These are phyloP conservation scores for Castanopsis chinensis DNA, from an alignment of 306 rosid species.

Conservation along the genomic window DNA sequence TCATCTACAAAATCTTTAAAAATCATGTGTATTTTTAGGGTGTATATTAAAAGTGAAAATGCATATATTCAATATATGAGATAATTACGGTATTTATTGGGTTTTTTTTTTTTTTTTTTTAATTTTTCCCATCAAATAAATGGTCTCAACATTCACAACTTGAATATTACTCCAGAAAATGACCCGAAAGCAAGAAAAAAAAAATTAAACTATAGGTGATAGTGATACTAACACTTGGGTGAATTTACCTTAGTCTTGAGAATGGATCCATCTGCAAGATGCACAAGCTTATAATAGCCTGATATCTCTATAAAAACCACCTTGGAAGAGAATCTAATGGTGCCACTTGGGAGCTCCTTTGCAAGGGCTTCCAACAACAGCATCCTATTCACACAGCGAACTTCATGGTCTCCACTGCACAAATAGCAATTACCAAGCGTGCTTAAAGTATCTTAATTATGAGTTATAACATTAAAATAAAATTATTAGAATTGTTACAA, in stretches of 20 bases:
- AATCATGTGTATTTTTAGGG: too few relatives aligned
- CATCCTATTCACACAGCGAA: slow-evolving; percentile 52
- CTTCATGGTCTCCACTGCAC: slow-evolving; percentile 38
- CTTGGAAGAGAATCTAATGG: slow-evolving; percentile 69
- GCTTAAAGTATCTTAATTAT: neutral
- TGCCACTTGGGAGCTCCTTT: slow-evolving; percentile 64
- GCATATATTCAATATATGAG: too few relatives aligned
- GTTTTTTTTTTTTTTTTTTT: too few relatives aligned
- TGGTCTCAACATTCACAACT: too few relatives aligned
- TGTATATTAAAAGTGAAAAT: accelerated
- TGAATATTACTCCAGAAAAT: too few relatives aligned
- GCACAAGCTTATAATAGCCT: slow-evolving; percentile 50
- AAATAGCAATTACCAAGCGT: neutral
- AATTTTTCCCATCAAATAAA: too few relatives aligned
- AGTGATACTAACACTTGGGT: neutral
- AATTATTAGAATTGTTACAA: neutral
- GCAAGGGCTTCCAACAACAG: slow-evolving; percentile 56
- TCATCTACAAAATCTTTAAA: too few relatives aligned
- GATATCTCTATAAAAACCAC: slow-evolving; percentile 66
- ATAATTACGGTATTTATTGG: too few relatives aligned
- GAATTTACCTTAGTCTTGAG: slow-evolving; percentile 55
- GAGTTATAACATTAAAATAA: neutral
- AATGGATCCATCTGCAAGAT: slow-evolving; percentile 59
- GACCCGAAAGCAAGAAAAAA: too few relatives aligned
- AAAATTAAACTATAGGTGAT: too few relatives aligned